Evolutionary conservation across 345 rosid species (phyloP), one percentile per base, ranked within the genome.

Genomic region (Dimocarpus longan): DNA sequence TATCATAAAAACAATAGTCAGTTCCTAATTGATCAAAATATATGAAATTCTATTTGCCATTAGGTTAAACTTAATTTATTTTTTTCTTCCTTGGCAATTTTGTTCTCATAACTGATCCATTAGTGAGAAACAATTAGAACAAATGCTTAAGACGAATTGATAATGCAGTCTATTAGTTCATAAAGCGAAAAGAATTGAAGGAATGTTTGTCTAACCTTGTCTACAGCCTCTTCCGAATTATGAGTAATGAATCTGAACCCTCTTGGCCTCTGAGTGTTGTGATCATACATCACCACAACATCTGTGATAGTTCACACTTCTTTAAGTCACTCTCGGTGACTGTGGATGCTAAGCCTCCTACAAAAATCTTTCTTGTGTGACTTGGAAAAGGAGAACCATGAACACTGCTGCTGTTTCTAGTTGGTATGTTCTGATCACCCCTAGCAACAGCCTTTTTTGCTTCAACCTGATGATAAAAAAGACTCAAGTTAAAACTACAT

Each of bases 241-340:
- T 85, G 90, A 57, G 95, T 92, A 64, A 92, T 90, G 79, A 92
- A 92, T 39, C 96, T 93, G 43, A 92, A 92, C 64, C 96, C 96
- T 66, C 96, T 83, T 26, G 93, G 96, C 84, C 96, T 88, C 77
- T 92, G 93, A 10, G 96, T 92, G 84, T 89, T 90, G 85, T 90
- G 96, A 84, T 92, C 96, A 73, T 92, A 89, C 96, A 92, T 92
- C 64, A 92, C 97, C 37, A 92, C 97, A 43, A 88, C 94, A 84
- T 92, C 97, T 52, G 86, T 89, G 80, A 92, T 90, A 18, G 85
- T 82, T 70, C 97, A 79, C 91, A 92, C 68, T 85, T 85, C 86
- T 83, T 89, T 71, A 92, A 92, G 79, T 92, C 97, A 68, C 83
- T 85, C 71, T 92, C 97, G 11, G 94, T 90, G 74, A 92, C 93